These are phyloP conservation scores for Fraxinus baroniana DNA, from an alignment of 305 asterid genomes.

Conservation along the genomic window DNA sequence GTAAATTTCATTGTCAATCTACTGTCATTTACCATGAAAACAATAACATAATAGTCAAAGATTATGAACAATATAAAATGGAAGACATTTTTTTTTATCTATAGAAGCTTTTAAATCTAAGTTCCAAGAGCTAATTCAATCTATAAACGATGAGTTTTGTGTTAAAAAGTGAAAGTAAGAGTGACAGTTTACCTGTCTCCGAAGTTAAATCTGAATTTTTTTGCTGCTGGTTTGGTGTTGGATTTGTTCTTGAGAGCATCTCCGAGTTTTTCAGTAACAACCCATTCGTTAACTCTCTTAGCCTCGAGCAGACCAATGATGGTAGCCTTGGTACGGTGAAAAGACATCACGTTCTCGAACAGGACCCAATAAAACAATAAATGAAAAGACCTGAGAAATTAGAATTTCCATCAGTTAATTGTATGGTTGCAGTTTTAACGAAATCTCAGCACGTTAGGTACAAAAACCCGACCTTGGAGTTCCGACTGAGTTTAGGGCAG, in stretches of 20 bases:
- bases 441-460: neutral
- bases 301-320: conserved; percentile 86
- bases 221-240: conserved; percentile 40
- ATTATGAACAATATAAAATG: neutral
- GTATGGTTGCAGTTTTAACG: neutral
- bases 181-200: conserved; percentile 61
- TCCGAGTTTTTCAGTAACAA: conserved; percentile 92
- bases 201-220: conserved; percentile 45
- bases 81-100: neutral
- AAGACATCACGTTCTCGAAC: conserved; percentile 94
- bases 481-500: conserved; percentile 78
- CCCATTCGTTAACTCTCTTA: conserved; percentile 91
- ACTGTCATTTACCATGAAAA: neutral
- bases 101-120: neutral
- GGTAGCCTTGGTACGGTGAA: conserved; percentile 93
- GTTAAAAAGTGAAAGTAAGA: neutral
- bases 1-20: neutral
- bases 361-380: conserved; percentile 86
- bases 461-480: conserved; percentile 59
- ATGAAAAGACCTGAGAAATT: conserved; percentile 67
- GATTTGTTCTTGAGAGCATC: conserved; percentile 68
- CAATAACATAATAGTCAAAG: neutral
- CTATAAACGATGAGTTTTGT: neutral
- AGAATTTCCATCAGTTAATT: neutral
- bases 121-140: neutral